A percentile compares a stretch with the other conserved stretches of the same genome.
Conservation (phyloP, 2,329 filamentous ascomycete genomes). For the Gaeumannomyces sp. region DNA sequence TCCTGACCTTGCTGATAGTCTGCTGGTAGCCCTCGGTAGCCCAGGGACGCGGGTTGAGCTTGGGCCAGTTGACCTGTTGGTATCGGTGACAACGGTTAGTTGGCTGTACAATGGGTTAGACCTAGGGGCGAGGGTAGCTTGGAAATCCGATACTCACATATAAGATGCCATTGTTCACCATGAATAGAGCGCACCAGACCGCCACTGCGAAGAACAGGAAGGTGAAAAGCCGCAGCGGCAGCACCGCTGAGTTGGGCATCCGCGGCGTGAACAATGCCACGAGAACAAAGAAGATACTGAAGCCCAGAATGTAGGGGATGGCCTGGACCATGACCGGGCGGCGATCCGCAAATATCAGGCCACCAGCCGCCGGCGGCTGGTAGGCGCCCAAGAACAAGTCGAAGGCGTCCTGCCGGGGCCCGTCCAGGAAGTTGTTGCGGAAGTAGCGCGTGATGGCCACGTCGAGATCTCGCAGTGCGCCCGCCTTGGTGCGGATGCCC, state of each 20-base stretch:
- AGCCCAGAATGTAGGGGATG: slow-evolving; percentile 85
- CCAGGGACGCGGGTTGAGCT: slow-evolving; percentile 82
- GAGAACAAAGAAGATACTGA: slow-evolving; percentile 77
- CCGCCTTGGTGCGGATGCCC: slow-evolving; percentile 77
- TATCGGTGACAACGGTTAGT: neutral
- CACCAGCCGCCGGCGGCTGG: slow-evolving; percentile 65
- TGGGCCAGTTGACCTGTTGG: slow-evolving; percentile 95
- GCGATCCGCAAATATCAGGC: slow-evolving; percentile 76
- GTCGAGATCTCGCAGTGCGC: slow-evolving; percentile 77
- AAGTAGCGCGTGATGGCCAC: slow-evolving; percentile 88
- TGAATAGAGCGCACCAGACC: slow-evolving; percentile 68
- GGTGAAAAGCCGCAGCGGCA: slow-evolving; percentile 77
- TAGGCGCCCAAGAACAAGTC: slow-evolving; percentile 90
- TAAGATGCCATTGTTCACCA: slow-evolving; percentile 79
- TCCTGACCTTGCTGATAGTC: slow-evolving; percentile 72
- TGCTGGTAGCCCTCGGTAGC: slow-evolving; percentile 86
- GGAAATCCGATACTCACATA: slow-evolving; percentile 61
- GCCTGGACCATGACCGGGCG: slow-evolving; percentile 83
- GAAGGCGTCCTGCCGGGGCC: slow-evolving; percentile 89
- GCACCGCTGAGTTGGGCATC: slow-evolving; percentile 65
- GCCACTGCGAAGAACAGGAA: slow-evolving; percentile 69
- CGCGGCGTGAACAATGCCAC: slow-evolving; percentile 68
- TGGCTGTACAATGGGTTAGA: too few species aligned
- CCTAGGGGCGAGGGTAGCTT: neutral
- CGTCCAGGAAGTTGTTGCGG: slow-evolving; percentile 90